These are phyloP conservation scores for Kwoniella shivajii DNA, from an alignment of 1,284 basidiomycete genomes.

Conservation along the genomic window DNA sequence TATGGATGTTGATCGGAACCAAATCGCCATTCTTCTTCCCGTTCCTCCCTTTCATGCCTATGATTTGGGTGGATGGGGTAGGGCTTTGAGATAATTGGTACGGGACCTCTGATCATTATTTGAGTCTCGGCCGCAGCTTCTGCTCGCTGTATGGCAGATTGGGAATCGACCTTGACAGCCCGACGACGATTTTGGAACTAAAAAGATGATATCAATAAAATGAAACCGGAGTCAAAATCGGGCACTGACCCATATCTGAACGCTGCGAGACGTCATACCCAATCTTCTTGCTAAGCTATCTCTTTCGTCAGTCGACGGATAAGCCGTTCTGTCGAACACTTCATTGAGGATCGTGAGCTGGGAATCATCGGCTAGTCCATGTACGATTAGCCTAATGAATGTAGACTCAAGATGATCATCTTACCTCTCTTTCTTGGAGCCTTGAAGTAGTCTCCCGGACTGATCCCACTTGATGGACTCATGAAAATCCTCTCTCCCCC, in stretches of 20 bases:
- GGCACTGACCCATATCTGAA: slow-evolving; percentile 42
- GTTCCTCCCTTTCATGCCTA: not conserved
- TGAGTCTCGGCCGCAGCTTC: slow-evolving; percentile 14
- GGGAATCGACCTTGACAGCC: slow-evolving; percentile 36
- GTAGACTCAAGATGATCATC: too few species aligned
- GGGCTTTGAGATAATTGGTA: not conserved
- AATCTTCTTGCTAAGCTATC: slow-evolving; percentile 30
- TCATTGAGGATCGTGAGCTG: slow-evolving; percentile 28
- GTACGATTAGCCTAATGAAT: too few species aligned
- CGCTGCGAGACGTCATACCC: slow-evolving; percentile 39
- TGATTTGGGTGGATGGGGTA: not conserved
- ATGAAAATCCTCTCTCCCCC: not conserved
- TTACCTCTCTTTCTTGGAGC: slow-evolving; percentile 32
- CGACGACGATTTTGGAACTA: slow-evolving; percentile 40
- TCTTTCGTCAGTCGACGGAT: slow-evolving; percentile 36
- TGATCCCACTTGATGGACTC: slow-evolving; percentile 17
- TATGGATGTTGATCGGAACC: not conserved
- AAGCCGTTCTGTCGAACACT: slow-evolving; percentile 29
- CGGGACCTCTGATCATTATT: slow-evolving; percentile 2
- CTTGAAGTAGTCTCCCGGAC: slow-evolving; percentile 22
- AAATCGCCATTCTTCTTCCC: not conserved
- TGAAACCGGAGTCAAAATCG: not conserved
- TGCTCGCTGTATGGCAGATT: slow-evolving; percentile 28
- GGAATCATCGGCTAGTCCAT: slow-evolving; percentile 33
- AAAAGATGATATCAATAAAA: not conserved